Percentiles rank a stretch among this genome's conserved stretches.
phyloP scores from a whole-genome alignment of 352 stramenopile species.

The Phytophthora foliorum region DNA sequence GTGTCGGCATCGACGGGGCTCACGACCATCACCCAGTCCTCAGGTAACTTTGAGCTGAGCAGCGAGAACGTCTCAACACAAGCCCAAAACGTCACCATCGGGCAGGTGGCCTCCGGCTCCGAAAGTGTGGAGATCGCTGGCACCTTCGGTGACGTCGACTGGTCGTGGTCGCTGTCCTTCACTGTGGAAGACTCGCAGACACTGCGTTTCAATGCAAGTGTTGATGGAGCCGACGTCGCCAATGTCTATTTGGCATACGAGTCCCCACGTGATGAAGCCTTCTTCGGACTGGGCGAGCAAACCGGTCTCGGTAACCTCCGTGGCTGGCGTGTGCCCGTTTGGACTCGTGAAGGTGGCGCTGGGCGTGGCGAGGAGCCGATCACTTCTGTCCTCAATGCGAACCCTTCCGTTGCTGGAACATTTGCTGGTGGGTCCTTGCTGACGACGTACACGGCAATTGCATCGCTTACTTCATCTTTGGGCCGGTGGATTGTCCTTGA shows the following conservation, averaged over 20 bases:
- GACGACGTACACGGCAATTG: conserved; percentile 34
- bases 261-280: conserved; percentile 31
- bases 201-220: conserved; percentile 32
- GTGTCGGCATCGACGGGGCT: conserved; percentile 37
- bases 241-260: conserved; percentile 39
- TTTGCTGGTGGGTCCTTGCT: conserved; percentile 33
- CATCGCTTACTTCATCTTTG: conserved; percentile 23
- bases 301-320: conserved; percentile 35
- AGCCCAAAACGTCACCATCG: conserved; percentile 2
- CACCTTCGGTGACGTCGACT: neutral
- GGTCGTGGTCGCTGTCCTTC: conserved; percentile 6
- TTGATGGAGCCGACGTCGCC: conserved; percentile 22
- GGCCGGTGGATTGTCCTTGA: conserved; percentile 34
- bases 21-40: conserved; percentile 35
- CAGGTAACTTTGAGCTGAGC: conserved; percentile 35
- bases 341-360: conserved; percentile 32
- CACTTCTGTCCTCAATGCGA: conserved; percentile 34
- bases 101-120: neutral
- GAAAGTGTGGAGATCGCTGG: neutral
- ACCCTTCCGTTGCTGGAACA: conserved; percentile 24
- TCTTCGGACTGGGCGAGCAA: conserved; percentile 35
- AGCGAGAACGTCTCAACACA: conserved; percentile 15
- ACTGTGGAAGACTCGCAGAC: conserved; percentile 23
- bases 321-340: conserved; percentile 33
- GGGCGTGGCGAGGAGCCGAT: conserved; percentile 34